These are phyloP conservation scores for Leccinum disarticulatum DNA, from an alignment of 768 basidiomycete genomes.

Conservation along the genomic window DNA sequence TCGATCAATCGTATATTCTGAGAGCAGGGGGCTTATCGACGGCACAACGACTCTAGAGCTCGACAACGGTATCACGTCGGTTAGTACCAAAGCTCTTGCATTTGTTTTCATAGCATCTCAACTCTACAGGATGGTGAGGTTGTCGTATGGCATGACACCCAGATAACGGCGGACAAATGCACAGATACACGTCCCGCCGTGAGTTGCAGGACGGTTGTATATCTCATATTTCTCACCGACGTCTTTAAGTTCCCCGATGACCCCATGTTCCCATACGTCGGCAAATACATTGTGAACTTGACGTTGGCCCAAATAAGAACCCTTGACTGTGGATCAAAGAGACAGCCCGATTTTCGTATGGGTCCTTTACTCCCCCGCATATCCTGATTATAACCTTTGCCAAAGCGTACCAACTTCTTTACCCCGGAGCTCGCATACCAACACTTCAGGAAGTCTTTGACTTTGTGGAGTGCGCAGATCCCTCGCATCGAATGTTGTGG, in stretches of 20 bases:
- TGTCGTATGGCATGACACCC: slow-evolving; percentile 81
- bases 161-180: slow-evolving; percentile 63
- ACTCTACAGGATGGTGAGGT: slow-evolving; percentile 63
- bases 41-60: slow-evolving; percentile 77
- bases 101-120: slow-evolving; percentile 7
- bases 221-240: slow-evolving; percentile 1
- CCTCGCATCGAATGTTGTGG: slow-evolving; percentile 58
- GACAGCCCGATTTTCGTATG: slow-evolving; percentile 60
- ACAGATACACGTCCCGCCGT: slow-evolving; percentile 66
- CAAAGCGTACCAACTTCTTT: slow-evolving; percentile 60
- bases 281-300: slow-evolving; percentile 71
- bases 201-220: slow-evolving; percentile 18
- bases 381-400: slow-evolving; percentile 2
- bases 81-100: slow-evolving; percentile 22
- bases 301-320: slow-evolving; percentile 79
- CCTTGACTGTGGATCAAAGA: slow-evolving; percentile 74
- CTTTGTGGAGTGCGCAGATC: slow-evolving; percentile 73
- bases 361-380: not conserved
- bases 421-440: slow-evolving; percentile 69
- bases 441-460: slow-evolving; percentile 74
- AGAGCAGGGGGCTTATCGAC: slow-evolving; percentile 65
- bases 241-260: slow-evolving; percentile 50
- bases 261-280: slow-evolving; percentile 72
- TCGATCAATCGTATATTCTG: slow-evolving; percentile 6
- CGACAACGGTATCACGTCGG: slow-evolving; percentile 77